These are phyloP conservation scores for Ustilago vetiveriae DNA, from an alignment of 1,284 basidiomycete species.

Conservation along the genomic window DNA sequence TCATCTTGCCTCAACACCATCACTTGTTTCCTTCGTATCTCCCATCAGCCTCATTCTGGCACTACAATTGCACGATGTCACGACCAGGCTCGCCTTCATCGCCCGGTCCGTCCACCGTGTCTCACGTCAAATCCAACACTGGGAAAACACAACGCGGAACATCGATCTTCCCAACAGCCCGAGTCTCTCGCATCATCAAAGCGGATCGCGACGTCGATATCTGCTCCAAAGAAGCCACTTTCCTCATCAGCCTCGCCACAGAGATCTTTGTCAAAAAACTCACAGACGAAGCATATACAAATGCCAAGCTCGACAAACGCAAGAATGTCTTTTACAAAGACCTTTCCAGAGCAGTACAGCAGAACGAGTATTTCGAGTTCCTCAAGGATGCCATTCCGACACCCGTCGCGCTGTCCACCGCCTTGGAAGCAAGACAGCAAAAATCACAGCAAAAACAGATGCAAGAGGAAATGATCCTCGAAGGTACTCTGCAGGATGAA, in stretches of 20 bases:
- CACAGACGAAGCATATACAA: constrained; percentile 54
- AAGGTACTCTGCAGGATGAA: constrained; percentile 34
- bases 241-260: constrained; percentile 56
- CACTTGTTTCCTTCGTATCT: too few species aligned
- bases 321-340: constrained; percentile 59
- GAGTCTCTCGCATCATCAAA: constrained; percentile 59
- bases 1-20: not conserved
- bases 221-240: constrained; percentile 60
- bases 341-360: constrained; percentile 54
- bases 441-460: constrained; percentile 33
- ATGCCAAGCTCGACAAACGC: constrained; percentile 57
- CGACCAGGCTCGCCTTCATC: constrained; percentile 9
- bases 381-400: constrained; percentile 53
- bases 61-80: constrained; percentile 5
- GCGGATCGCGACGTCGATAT: constrained; percentile 60
- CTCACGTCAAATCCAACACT: constrained; percentile 1
- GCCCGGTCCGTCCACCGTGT: constrained; percentile 10
- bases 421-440: constrained; percentile 43
- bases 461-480: constrained; percentile 41
- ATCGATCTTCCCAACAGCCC: constrained; percentile 50
- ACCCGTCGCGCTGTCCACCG: constrained; percentile 42
- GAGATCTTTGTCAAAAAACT: constrained; percentile 58
- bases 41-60: not conserved
- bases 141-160: constrained; percentile 37
- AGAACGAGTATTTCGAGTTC: constrained; percentile 54